Evolutionary conservation across 352 stramenopile species (phyloP), one percentile per base, ranked within the genome.

Genomic region (Phytopythium montanum): DNA sequence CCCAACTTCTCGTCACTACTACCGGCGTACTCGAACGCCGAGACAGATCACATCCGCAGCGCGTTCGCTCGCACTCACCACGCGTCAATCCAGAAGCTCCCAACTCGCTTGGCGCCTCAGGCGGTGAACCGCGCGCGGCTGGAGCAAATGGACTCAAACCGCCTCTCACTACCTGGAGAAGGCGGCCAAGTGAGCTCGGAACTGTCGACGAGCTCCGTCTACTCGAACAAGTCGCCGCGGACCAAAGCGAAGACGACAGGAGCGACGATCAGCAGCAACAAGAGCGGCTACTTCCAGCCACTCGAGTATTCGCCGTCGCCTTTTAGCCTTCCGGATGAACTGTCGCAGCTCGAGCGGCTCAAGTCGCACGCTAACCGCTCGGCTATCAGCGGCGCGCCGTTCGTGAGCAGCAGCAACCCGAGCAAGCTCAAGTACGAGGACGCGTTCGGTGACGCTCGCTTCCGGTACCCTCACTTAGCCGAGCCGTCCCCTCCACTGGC

Each of bases 1-100:
- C 85, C 85, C 62, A 94, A 88, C 52, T 94, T 94, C 62, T 76
- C 82, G 48, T 91, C 85, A 21, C 81, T 94, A 26, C 60, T 92
- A 31, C 85, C 85, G 10, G 82, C 88, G 62, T 94, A 90, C 64
- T 76, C 80, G 54, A 94, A 94, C 62, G 60, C 81, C 13, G 85
- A 94, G 59, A 59, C 64, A 7, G 85, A 94, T 45, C 73, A 88
- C 60, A 94, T 92, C 65, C 83, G 81, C 67, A 83, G 76, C 26
- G 85, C 82, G 6, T 92, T 94, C 62, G 70, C 62, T 13, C 71
- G 79, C 4, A 73, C 73, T 46, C 90, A 87, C 70, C 92, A 82
- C 65, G 59, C 72, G 26, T 84, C 79, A 60, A 76, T 92, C 44
- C 77, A 85, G 21, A 88, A 81, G 59, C 79, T 94, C 38, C 82